Evolutionary conservation across 1,139 yeast species (phyloP), one percentile per base, ranked within the genome.

Genomic region (Kodamaea alishanica): DNA sequence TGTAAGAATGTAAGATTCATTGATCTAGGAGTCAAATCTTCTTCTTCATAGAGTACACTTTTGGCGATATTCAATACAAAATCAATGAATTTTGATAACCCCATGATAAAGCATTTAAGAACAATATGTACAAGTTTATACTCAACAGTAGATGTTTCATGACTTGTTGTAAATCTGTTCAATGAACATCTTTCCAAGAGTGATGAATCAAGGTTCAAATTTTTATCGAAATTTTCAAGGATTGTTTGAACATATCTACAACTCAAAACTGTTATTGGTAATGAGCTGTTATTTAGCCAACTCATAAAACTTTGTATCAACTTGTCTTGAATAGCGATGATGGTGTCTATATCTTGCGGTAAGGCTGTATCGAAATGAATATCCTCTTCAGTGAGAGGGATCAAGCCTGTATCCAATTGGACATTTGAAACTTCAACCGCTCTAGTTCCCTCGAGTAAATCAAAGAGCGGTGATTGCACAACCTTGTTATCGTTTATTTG

Each of bases 41-140:
- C 94, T 51, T 84, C 92, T 50, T 84, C 90, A 49, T 79, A 80
- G 11, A 84, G 64, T 6, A 80, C 83, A n/a, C 80, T 81, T 11
- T 71, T 64, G 1, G 81, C 79, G 28, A 81, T 59, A 6, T 61
- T 57, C 3, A 75, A 52, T 6, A 74, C 66, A 35, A 75, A 65
- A 15, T 77, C 77, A 6, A 78, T 71, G 50, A 79, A 72, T 43
- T 74, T 75, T 34, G 77, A 60, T 6, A 80, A 49, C 2, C 81
- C 85, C 24, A 77, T 49, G 6, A 73, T 58, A 42, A 69, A 73
- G 20, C 71, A 61, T 39, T 71, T 63, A 35, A 81, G 63, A 1
- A 77, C 77, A 31, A 61, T 60, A 47, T 79, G 78, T n/a, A 72
- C 70, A 30, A 74, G 46, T 12, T 45, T 42, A 26, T 48, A 51